Evolutionary conservation across 2,329 filamentous ascomycete species (phyloP).

Genomic region (Chaetoscypha palmicola): DNA sequence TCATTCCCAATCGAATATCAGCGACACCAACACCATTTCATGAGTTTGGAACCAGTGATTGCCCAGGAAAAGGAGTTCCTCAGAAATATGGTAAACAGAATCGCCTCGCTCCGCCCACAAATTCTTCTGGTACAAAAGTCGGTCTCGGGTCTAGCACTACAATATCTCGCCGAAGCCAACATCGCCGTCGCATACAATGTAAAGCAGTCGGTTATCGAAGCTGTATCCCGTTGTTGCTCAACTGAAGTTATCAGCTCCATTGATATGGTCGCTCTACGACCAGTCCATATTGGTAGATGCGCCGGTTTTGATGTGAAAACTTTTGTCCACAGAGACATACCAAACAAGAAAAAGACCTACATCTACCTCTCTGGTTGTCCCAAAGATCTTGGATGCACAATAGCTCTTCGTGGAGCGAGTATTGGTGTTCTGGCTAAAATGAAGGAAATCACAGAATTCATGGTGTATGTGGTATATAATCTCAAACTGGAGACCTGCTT

Average conservation of each 20-base stretch:
- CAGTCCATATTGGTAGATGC: constrained; percentile 70
- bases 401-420: constrained; percentile 78
- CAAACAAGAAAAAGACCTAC: constrained; percentile 82
- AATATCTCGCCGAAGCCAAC: constrained; percentile 78
- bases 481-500: constrained; percentile 91
- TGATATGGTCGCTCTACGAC: constrained; percentile 76
- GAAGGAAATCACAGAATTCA: constrained; percentile 94
- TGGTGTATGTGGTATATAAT: constrained; percentile 98
- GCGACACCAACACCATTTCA: constrained; percentile 86
- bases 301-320: constrained; percentile 93
- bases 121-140: constrained; percentile 88
- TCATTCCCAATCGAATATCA: constrained; percentile 96
- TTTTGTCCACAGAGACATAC: constrained; percentile 71
- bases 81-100: constrained; percentile 83
- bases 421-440: constrained; percentile 65
- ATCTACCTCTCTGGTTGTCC: constrained; percentile 90
- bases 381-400: constrained; percentile 87
- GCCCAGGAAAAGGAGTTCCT: constrained; percentile 94
- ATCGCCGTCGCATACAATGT: constrained; percentile 96
- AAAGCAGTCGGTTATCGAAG: constrained; percentile 90
- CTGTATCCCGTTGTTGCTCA: constrained; percentile 85
- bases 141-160: constrained; percentile 83
- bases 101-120: constrained; percentile 76
- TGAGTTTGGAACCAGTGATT: constrained; percentile 95
- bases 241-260: constrained; percentile 91